phyloP scores from a whole-genome alignment of 2,329 filamentous ascomycete genomes.

The Neofusicoccum sp. region DNA sequence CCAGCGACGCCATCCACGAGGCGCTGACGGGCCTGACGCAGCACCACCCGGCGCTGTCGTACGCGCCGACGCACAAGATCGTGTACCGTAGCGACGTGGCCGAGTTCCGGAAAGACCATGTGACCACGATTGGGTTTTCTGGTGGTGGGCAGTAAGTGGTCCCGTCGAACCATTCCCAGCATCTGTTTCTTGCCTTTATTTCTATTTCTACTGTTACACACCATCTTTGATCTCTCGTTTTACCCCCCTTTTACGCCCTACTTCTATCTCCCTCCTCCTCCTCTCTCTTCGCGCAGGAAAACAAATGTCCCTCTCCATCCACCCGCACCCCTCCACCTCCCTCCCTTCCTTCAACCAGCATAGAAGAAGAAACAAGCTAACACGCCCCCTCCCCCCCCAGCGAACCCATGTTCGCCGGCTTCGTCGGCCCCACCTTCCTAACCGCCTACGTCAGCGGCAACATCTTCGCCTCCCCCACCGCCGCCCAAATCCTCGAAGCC shows the following conservation, averaged over 20 bases:
- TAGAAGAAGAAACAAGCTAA: neutral
- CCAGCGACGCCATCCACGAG: conserved; percentile 34
- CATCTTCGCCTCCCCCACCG: conserved; percentile 63
- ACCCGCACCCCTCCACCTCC: neutral
- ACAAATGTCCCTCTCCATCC: too few relatives aligned
- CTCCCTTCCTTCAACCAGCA: neutral
- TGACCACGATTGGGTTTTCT: conserved; percentile 37
- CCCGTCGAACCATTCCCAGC: too few relatives aligned
- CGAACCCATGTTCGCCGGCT: conserved; percentile 64
- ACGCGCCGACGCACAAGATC: conserved; percentile 36
- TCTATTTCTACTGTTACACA: too few relatives aligned
- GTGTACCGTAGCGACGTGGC: conserved; percentile 34
- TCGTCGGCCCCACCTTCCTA: conserved; percentile 62
- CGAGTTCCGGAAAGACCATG: conserved; percentile 30
- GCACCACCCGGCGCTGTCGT: conserved; percentile 34
- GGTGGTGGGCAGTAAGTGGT: conserved; percentile 32
- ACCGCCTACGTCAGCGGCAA: conserved; percentile 60
- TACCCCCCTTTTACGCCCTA: neutral
- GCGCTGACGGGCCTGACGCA: conserved; percentile 34
- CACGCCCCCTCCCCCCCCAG: conserved; percentile 29
- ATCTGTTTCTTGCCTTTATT: too few relatives aligned
- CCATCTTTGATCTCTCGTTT: too few relatives aligned
- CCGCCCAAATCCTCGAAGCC: conserved; percentile 61
- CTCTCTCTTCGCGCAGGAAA: too few relatives aligned
- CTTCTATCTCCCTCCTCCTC: neutral